Conservation (phyloP, 2,329 filamentous ascomycete genomes). For the Neobulgaria alba region DNA sequence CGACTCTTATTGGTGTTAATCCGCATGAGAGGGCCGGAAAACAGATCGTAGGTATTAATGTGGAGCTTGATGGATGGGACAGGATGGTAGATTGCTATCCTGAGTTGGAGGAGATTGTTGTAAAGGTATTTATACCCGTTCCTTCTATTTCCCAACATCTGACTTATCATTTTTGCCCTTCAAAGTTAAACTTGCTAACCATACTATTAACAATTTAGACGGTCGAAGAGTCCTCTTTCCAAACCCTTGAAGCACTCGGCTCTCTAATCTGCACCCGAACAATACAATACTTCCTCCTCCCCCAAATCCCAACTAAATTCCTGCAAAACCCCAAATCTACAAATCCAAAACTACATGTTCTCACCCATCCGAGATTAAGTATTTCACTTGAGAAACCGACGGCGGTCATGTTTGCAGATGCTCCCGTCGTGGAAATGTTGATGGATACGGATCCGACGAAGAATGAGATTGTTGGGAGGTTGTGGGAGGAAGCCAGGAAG, state of each 20-base stretch:
- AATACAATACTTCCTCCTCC: slow-evolving; percentile 34
- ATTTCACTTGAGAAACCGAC: slow-evolving; percentile 64
- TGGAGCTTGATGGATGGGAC: slow-evolving; percentile 46
- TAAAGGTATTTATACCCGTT: slow-evolving; percentile 40
- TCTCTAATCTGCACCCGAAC: slow-evolving; percentile 39
- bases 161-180: neutral
- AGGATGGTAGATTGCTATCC: slow-evolving; percentile 42
- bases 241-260: slow-evolving; percentile 55
- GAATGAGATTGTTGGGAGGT: slow-evolving; percentile 3
- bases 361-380: slow-evolving; percentile 33
- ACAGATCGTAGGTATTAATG: slow-evolving; percentile 56
- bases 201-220: slow-evolving; percentile 30
- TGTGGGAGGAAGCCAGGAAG: slow-evolving; percentile 8
- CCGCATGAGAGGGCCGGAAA: slow-evolving; percentile 57
- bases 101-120: slow-evolving; percentile 49
- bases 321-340: too few species aligned
- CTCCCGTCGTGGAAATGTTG: slow-evolving; percentile 55
- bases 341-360: too few species aligned
- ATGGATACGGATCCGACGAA: slow-evolving; percentile 15
- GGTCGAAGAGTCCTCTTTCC: slow-evolving; percentile 48
- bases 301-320: neutral
- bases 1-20: slow-evolving; percentile 66
- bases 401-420: slow-evolving; percentile 64
- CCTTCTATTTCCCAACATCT: too few species aligned
- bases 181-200: neutral